phyloP scores from a whole-genome alignment of 75 land plant species.

The Adiantum capillusveneris region DNA sequence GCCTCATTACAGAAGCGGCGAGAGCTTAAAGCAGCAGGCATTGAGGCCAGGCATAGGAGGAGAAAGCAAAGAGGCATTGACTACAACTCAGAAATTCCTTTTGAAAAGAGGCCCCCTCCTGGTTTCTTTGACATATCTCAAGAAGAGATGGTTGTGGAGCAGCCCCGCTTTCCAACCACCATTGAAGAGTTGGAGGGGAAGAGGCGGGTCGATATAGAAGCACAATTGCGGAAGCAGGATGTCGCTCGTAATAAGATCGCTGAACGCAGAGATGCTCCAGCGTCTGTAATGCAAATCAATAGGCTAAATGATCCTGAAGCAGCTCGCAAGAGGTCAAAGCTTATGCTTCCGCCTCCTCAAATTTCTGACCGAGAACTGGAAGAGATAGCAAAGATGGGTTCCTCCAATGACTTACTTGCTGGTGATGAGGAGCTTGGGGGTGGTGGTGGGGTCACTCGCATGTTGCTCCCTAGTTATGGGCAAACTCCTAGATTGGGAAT shows the following conservation, averaged over 20 bases:
- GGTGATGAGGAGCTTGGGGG: constrained; percentile 61
- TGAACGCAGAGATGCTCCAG: constrained; percentile 79
- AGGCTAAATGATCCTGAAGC: constrained; percentile 94
- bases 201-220: constrained; percentile 79
- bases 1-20: constrained; percentile 95
- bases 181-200: constrained; percentile 96
- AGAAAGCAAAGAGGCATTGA: constrained; percentile 93
- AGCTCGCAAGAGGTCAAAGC: constrained; percentile 84
- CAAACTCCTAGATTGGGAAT: constrained; percentile 78
- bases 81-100: constrained; percentile 94
- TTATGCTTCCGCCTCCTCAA: constrained; percentile 96
- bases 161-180: constrained; percentile 78
- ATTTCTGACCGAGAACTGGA: constrained; percentile 92
- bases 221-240: constrained; percentile 87
- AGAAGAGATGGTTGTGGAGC: constrained; percentile 66
- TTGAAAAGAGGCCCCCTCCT: constrained; percentile 95
- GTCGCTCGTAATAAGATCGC: constrained; percentile 82
- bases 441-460: constrained; percentile 76
- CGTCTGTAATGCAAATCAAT: constrained; percentile 85
- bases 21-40: constrained; percentile 97
- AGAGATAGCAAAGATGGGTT: constrained; percentile 96
- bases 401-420: constrained; percentile 63
- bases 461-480: constrained; percentile 75
- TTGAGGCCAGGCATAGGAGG: constrained; percentile 68
- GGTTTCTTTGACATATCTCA: constrained; percentile 88